These are phyloP conservation scores for Aspergillus brunneoviolaceus DNA, from an alignment of 2,329 filamentous ascomycete species.

Conservation along the genomic window DNA sequence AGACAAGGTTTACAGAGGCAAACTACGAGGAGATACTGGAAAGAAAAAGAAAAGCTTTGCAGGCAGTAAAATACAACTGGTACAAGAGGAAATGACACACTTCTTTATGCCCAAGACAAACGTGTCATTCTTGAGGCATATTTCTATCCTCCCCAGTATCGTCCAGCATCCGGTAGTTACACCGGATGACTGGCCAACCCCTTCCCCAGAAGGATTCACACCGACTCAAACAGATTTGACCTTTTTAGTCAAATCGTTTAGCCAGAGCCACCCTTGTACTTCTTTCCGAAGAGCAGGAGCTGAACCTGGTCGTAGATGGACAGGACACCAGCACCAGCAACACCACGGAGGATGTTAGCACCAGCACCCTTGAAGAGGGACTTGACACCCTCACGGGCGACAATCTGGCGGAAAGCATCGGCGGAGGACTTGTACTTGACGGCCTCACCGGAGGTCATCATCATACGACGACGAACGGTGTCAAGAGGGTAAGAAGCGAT, in stretches of 20 bases:
- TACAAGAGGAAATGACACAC: conserved; percentile 45
- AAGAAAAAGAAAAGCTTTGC: conserved; percentile 44
- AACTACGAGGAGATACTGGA: conserved; percentile 3
- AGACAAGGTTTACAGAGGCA: neutral
- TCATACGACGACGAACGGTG: conserved; percentile 99
- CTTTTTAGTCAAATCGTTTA: conserved; percentile 28
- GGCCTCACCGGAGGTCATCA: conserved; percentile 95
- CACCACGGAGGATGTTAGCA: conserved; percentile 99
- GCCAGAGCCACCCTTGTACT: conserved; percentile 58
- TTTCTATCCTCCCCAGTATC: conserved; percentile 38
- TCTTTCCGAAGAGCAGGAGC: conserved; percentile 99
- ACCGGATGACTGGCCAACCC: conserved; percentile 28
- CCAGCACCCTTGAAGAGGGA: conserved; percentile 99
- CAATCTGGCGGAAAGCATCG: conserved; percentile 93
- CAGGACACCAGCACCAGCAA: conserved; percentile 99
- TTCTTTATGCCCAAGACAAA: conserved; percentile 47
- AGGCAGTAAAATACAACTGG: conserved; percentile 52
- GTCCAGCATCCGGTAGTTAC: conserved; percentile 29
- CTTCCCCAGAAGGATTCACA: conserved; percentile 23
- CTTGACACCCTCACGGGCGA: conserved; percentile 93
- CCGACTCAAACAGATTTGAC: conserved; percentile 17
- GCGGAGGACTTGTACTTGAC: conserved; percentile 99
- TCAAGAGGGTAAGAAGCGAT: conserved; percentile 99
- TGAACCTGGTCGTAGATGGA: conserved; percentile 99
- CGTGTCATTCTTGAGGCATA: conserved; percentile 44